Evolutionary conservation across 257 asterid genomes (phyloP), one percentile per base, ranked within the genome.

Genomic region (Solanum sparsipilum): DNA sequence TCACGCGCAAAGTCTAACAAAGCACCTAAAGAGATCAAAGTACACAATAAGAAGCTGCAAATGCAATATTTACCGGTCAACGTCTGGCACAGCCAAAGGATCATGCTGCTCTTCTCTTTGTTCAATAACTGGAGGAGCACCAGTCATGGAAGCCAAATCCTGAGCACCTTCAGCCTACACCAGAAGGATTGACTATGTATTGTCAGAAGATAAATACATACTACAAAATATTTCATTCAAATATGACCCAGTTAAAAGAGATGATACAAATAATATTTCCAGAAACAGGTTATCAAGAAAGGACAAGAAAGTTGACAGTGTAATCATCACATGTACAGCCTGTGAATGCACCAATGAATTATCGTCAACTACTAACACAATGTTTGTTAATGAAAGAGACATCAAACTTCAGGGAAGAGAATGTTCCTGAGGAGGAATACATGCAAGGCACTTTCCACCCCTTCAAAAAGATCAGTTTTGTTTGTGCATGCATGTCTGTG

Each of bases 41-140:
- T 16, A 48, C 20, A 82, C 85, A 18, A 48, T 27, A 81, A 46
- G 68, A 29, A 81, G 29, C 85, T 46, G 41, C 41, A 84, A 48
- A 44, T 78, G 75, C 84, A 73, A 87, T 38, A 68, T 86, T 88
- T 95, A 97, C 99, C 94, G 94, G 95, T 97, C 98, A 86, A 96
- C 99, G 35, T 94, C 96, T 3, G 98, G 98, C 86, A 96, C 87
- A 44, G 96, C 97, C 96, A 97, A 91, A 87, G 98, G 99, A 91
- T 96, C 99, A 32, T 91, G 91, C 27, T 88, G 82, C 88, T 95
- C 98, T 83, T 97, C 99, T 32, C 95, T 88, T 39, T 93, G 98
- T 89, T 97, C 98, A 89, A 90, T 68, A n/a, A 93, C 90, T 84
- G 94, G 94, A 87, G 93, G 90, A 83, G 90, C 93, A 82, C 92